These are phyloP conservation scores for Solanum megistacrolobum DNA, from an alignment of 257 asterid species.

Conservation along the genomic window DNA sequence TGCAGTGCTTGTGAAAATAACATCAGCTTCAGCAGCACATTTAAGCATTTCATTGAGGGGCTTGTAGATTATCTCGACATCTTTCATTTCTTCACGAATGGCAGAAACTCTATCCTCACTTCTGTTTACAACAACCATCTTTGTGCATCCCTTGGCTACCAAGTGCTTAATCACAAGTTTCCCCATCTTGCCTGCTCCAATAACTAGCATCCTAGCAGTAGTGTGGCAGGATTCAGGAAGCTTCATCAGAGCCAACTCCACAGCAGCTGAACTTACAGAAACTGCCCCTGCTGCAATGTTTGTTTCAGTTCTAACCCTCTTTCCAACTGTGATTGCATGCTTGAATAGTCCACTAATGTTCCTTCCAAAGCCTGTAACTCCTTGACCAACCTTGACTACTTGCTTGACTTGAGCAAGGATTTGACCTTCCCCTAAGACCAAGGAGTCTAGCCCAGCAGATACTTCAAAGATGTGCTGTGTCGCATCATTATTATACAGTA, in stretches of 20 bases:
- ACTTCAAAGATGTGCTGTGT: slow-evolving; percentile 93
- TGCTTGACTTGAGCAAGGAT: slow-evolving; percentile 93
- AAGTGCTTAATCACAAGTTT: slow-evolving; percentile 95
- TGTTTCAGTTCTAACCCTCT: slow-evolving; percentile 85
- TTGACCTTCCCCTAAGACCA: slow-evolving; percentile 96
- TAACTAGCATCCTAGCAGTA: slow-evolving; percentile 58
- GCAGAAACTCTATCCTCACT: slow-evolving; percentile 66
- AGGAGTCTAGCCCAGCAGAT: slow-evolving; percentile 87
- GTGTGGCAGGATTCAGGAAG: slow-evolving; percentile 60
- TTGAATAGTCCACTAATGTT: slow-evolving; percentile 91
- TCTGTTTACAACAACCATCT: slow-evolving; percentile 80
- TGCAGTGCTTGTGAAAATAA: slow-evolving; percentile 77
- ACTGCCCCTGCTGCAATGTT: slow-evolving; percentile 93
- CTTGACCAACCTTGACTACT: slow-evolving; percentile 91
- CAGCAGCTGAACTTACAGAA: slow-evolving; percentile 95
- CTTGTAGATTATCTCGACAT: slow-evolving; percentile 56
- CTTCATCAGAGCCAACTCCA: slow-evolving; percentile 85
- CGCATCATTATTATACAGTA: slow-evolving; percentile 77
- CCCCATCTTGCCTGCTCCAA: slow-evolving; percentile 98
- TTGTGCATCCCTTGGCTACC: slow-evolving; percentile 84
- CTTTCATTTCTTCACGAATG: slow-evolving; percentile 64
- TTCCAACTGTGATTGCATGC: slow-evolving; percentile 90
- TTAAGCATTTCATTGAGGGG: slow-evolving; percentile 56
- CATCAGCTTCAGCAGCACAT: slow-evolving; percentile 71
- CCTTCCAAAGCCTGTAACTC: slow-evolving; percentile 77